Conservation (phyloP, 1,139 yeast genomes). For the Insectozyma bohioensis region DNA sequence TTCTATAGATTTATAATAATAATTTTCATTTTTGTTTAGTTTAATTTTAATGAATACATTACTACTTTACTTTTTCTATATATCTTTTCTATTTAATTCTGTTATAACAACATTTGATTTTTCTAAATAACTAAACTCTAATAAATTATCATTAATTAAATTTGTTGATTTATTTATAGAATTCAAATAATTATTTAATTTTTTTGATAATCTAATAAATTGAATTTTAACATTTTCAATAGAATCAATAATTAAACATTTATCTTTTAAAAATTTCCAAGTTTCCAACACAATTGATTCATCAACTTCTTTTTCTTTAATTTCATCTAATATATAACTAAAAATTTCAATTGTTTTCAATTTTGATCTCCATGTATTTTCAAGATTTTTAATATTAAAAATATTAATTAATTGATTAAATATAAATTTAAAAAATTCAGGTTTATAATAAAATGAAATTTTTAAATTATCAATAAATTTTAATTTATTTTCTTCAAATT, state of each 20-base stretch:
- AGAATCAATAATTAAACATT: slow-evolving; percentile 44
- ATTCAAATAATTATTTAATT: slow-evolving; percentile 17
- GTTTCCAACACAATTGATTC: slow-evolving; percentile 18
- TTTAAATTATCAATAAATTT: slow-evolving; percentile 32
- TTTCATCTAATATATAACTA: slow-evolving; percentile 16
- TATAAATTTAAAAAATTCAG: slow-evolving; percentile 26
- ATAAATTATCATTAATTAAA: slow-evolving; percentile 23
- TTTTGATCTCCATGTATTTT: slow-evolving; percentile 61
- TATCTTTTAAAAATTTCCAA: slow-evolving; percentile 25
- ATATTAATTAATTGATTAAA: slow-evolving; percentile 15
- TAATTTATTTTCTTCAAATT: slow-evolving; percentile 39
- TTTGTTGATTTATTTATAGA: slow-evolving; percentile 9
- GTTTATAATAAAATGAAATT: slow-evolving; percentile 27
- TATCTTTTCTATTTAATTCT: slow-evolving; percentile 26
- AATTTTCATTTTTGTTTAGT: neutral
- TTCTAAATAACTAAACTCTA: slow-evolving; percentile 24
- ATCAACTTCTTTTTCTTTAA: slow-evolving; percentile 10
- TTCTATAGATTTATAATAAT: slow-evolving; percentile 1
- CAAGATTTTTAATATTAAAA: slow-evolving; percentile 1
- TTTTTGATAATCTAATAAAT: slow-evolving; percentile 30
- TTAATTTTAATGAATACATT: neutral
- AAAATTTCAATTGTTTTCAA: slow-evolving; percentile 41
- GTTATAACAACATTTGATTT: slow-evolving; percentile 31
- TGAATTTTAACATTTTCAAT: slow-evolving; percentile 67
- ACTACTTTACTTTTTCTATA: slow-evolving; percentile 4